phyloP scores from a whole-genome alignment of 1,139 yeast genomes.

The Casaregolazyma lundiana region DNA sequence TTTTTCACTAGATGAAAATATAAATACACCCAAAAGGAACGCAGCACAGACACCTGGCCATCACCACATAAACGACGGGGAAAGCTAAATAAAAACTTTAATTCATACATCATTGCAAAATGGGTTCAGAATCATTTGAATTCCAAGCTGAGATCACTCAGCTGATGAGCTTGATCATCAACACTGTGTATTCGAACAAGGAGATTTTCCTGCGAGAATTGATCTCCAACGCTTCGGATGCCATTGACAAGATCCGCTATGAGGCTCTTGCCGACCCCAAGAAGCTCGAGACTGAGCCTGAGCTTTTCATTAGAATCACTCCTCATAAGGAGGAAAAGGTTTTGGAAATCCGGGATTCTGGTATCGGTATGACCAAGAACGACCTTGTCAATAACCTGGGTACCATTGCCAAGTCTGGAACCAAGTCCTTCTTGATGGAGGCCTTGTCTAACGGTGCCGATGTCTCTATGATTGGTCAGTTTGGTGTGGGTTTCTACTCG shows the following conservation, averaged over 20 bases:
- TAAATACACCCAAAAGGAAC: constrained; percentile 9
- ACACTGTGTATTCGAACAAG: constrained; percentile 99
- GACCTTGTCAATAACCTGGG: constrained; percentile 99
- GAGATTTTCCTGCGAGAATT: constrained; percentile 99
- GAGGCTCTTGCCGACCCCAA: constrained; percentile 92
- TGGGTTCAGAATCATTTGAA: constrained; percentile 46
- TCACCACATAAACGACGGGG: not conserved
- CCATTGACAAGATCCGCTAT: constrained; percentile 94
- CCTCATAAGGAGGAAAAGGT: constrained; percentile 94
- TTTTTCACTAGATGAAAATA: constrained; percentile 6
- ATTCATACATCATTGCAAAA: constrained; percentile 5
- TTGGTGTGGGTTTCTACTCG: constrained; percentile 99
- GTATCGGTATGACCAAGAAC: constrained; percentile 99
- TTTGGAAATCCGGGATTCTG: constrained; percentile 96
- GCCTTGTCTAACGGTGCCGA: constrained; percentile 99
- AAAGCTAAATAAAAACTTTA: constrained; percentile 1
- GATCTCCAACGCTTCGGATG: constrained; percentile 97
- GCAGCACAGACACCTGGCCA: not conserved
- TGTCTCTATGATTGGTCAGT: constrained; percentile 99
- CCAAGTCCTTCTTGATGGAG: constrained; percentile 95
- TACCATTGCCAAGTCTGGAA: constrained; percentile 99
- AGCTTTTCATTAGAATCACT: constrained; percentile 92
- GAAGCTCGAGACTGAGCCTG: constrained; percentile 91
- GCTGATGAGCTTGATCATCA: constrained; percentile 99
- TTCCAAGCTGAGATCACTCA: constrained; percentile 99